phyloP scores from a whole-genome alignment of 2,329 filamentous ascomycete species.

The Aureobasidium lini region DNA sequence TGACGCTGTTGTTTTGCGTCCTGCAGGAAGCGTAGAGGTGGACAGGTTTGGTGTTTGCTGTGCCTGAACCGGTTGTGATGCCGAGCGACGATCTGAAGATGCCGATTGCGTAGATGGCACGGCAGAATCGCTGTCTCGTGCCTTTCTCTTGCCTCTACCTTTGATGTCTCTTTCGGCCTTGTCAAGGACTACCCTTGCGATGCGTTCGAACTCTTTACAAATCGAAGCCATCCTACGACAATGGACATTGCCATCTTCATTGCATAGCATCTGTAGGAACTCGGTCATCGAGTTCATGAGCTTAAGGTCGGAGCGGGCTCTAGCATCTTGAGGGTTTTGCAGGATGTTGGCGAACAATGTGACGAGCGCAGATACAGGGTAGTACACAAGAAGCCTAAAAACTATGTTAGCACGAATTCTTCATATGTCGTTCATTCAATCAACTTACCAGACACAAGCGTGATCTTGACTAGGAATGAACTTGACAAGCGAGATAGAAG shows the following conservation, averaged over 20 bases:
- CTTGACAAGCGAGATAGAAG: conserved; percentile 87
- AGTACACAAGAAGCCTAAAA: conserved; percentile 78
- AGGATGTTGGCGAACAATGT: conserved; percentile 94
- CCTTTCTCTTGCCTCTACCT: conserved; percentile 77
- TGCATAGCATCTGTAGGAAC: conserved; percentile 81
- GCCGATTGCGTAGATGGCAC: not conserved
- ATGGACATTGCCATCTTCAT: conserved; percentile 67
- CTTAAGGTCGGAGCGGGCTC: conserved; percentile 79
- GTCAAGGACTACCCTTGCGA: conserved; percentile 83
- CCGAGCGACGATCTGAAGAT: not conserved
- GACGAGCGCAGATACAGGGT: conserved; percentile 88
- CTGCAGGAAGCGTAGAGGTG: conserved; percentile 17
- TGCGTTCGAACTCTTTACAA: conserved; percentile 93
- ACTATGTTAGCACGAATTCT: not conserved
- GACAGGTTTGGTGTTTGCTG: conserved; percentile 18
- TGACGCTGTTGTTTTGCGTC: not conserved
- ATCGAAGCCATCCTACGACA: conserved; percentile 90
- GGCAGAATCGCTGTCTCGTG: conserved; percentile 42
- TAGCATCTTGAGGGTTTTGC: conserved; percentile 85
- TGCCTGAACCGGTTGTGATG: not conserved
- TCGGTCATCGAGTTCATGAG: conserved; percentile 90
- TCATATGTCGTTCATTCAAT: not conserved
- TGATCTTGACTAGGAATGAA: conserved; percentile 95
- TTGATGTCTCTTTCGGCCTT: conserved; percentile 81
- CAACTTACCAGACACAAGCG: conserved; percentile 79